Conservation (phyloP, 2,329 filamentous ascomycete species). For the Coniosporium tulheliwenetii region DNA sequence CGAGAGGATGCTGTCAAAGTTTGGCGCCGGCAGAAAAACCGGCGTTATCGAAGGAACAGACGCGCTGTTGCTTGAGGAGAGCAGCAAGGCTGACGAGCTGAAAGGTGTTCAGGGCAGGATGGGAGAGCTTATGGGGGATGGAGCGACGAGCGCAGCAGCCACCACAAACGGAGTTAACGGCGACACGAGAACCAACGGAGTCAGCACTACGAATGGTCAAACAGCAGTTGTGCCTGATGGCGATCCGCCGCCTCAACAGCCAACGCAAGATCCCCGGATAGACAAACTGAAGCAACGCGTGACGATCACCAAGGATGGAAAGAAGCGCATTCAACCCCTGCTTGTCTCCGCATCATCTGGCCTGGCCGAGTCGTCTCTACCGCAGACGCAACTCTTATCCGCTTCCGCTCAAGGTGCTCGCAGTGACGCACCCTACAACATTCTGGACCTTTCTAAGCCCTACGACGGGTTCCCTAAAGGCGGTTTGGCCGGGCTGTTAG, state of each 20-base stretch:
- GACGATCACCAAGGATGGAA: conserved; percentile 90
- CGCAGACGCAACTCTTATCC: conserved; percentile 75
- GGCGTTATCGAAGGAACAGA: conserved; percentile 90
- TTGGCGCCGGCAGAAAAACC: conserved; percentile 74
- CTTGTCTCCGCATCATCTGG: conserved; percentile 76
- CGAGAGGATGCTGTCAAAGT: conserved; percentile 83
- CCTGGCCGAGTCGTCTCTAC: conserved; percentile 72
- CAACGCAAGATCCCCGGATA: conserved; percentile 38
- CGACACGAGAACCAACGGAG: conserved; percentile 27
- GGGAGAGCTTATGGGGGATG: conserved; percentile 95
- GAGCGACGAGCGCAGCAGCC: conserved; percentile 37
- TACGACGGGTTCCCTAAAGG: conserved; percentile 87
- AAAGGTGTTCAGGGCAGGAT: conserved; percentile 86
- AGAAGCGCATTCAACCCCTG: conserved; percentile 85
- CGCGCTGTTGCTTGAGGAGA: conserved; percentile 72
- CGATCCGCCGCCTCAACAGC: conserved; percentile 30
- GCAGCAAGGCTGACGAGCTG: conserved; percentile 80
- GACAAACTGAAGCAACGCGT: conserved; percentile 76
- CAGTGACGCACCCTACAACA: conserved; percentile 61
- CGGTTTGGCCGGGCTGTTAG: conserved; percentile 67
- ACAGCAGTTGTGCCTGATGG: conserved; percentile 13
- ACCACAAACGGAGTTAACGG: conserved; percentile 31
- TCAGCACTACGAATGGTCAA: conserved; percentile 14
- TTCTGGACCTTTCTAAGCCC: conserved; percentile 81
- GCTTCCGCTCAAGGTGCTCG: conserved; percentile 46